A percentile compares a stretch with the other conserved stretches of the same genome.
Evolutionary conservation across 2,329 filamentous ascomycete genomes (phyloP).

Genomic region (Paraphoma sp.): DNA sequence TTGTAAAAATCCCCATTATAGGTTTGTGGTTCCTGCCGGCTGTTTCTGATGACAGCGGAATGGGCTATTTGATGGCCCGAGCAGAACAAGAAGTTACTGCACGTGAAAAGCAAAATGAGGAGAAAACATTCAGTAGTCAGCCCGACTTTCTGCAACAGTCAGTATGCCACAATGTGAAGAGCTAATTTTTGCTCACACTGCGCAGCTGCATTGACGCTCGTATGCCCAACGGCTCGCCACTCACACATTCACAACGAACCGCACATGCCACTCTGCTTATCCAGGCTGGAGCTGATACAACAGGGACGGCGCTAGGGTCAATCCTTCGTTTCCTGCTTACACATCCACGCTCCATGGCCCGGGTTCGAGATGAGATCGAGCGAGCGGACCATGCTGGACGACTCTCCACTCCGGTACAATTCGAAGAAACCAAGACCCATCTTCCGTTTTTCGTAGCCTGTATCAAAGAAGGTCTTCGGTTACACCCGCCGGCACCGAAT

Average conservation of each 20-base stretch:
- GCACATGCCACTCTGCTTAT: constrained; percentile 49
- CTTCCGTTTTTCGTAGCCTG: constrained; percentile 59
- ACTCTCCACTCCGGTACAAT: constrained; percentile 33
- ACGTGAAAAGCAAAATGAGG: constrained; percentile 33
- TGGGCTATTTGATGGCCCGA: constrained; percentile 49
- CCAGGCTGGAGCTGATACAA: constrained; percentile 47
- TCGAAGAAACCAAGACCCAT: constrained; percentile 39
- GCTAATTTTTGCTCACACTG: constrained; percentile 2
- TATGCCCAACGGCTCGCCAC: constrained; percentile 33
- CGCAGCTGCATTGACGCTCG: constrained; percentile 43
- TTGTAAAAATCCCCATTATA: constrained; percentile 35
- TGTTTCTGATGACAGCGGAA: constrained; percentile 36
- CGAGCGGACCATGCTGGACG: constrained; percentile 21
- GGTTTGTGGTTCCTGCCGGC: constrained; percentile 40
- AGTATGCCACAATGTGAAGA: not conserved
- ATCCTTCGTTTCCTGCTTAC: constrained; percentile 37
- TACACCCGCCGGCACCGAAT: constrained; percentile 59
- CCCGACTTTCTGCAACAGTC: constrained; percentile 46
- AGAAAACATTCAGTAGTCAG: constrained; percentile 25
- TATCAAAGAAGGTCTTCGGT: constrained; percentile 58
- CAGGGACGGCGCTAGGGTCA: constrained; percentile 43
- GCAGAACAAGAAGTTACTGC: constrained; percentile 41
- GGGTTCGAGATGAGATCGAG: constrained; percentile 31
- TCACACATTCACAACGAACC: constrained; percentile 40
- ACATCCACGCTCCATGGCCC: constrained; percentile 17